Conservation (phyloP, 2,329 filamentous ascomycete species). For the Cercospora berteroae region DNA sequence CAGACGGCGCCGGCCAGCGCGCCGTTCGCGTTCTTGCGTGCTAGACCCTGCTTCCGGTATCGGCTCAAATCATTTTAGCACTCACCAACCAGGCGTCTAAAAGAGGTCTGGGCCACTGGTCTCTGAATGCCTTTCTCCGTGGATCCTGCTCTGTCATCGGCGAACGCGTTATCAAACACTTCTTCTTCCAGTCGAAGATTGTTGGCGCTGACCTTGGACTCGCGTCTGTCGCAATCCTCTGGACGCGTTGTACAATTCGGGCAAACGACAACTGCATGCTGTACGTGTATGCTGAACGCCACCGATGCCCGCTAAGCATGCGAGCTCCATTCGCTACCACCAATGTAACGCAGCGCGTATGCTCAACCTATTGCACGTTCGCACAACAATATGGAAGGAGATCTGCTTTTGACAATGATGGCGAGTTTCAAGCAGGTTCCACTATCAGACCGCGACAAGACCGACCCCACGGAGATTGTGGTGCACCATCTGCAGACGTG, state of each 20-base stretch:
- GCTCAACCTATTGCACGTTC: neutral
- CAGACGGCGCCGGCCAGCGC: neutral
- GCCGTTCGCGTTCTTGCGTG: neutral
- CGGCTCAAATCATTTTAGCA: neutral
- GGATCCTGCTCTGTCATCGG: neutral
- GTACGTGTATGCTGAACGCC: neutral
- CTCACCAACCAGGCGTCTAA: neutral
- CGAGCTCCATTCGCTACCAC: neutral
- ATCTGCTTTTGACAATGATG: neutral
- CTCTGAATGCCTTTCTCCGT: neutral
- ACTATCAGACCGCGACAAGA: slow-evolving; percentile 11
- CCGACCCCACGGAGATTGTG: slow-evolving; percentile 17
- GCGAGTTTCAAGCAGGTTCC: neutral
- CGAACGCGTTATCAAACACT: neutral
- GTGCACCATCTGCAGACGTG: slow-evolving; percentile 8
- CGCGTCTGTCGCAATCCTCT: neutral
- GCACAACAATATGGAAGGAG: slow-evolving; percentile 4
- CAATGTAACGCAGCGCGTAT: neutral
- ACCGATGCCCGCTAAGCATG: neutral
- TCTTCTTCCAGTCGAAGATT: neutral
- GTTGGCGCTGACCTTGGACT: neutral
- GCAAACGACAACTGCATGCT: neutral
- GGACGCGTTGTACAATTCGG: neutral
- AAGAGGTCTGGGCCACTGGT: neutral
- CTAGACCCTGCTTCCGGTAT: neutral